These are phyloP conservation scores for Pichia membranifaciens DNA, from an alignment of 805 yeast species.

Conservation along the genomic window DNA sequence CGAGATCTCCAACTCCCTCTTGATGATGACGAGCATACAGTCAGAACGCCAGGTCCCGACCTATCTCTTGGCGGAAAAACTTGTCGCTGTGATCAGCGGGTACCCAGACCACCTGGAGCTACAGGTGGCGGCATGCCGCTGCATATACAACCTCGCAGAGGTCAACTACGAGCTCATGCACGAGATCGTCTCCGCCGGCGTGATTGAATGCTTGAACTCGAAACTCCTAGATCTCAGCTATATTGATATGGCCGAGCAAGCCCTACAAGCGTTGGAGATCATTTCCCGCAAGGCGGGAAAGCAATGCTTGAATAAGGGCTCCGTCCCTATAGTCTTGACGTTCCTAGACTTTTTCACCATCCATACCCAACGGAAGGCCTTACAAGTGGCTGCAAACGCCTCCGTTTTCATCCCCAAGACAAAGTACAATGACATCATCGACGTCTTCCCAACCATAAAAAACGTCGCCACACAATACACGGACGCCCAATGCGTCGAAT, in stretches of 20 bases:
- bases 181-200: slow-evolving; percentile 58
- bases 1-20: slow-evolving; percentile 55
- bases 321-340: slow-evolving; percentile 58
- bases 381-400: slow-evolving; percentile 66
- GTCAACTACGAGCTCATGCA: slow-evolving; percentile 59
- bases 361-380: slow-evolving; percentile 81
- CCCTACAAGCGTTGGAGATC: slow-evolving; percentile 66
- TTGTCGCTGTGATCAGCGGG: slow-evolving; percentile 54
- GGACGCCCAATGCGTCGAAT: slow-evolving; percentile 58
- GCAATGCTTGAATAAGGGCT: slow-evolving; percentile 51
- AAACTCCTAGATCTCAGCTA: slow-evolving; percentile 70
- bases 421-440: slow-evolving; percentile 45
- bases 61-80: slow-evolving; percentile 43
- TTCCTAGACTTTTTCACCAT: slow-evolving; percentile 83
- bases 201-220: slow-evolving; percentile 57
- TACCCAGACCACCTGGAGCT: slow-evolving; percentile 66
- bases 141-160: slow-evolving; percentile 75
- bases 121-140: slow-evolving; percentile 78
- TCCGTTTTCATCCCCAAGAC: slow-evolving; percentile 42
- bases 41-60: slow-evolving; percentile 64
- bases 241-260: slow-evolving; percentile 91
- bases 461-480: slow-evolving; percentile 47
- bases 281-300: slow-evolving; percentile 51
- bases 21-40: slow-evolving; percentile 58
- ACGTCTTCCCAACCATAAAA: slow-evolving; percentile 54